Percentiles rank a stretch among this genome's conserved stretches.
Conservation (phyloP, 2,329 filamentous ascomycete species). For the Teratosphaeriaceae sp. region DNA sequence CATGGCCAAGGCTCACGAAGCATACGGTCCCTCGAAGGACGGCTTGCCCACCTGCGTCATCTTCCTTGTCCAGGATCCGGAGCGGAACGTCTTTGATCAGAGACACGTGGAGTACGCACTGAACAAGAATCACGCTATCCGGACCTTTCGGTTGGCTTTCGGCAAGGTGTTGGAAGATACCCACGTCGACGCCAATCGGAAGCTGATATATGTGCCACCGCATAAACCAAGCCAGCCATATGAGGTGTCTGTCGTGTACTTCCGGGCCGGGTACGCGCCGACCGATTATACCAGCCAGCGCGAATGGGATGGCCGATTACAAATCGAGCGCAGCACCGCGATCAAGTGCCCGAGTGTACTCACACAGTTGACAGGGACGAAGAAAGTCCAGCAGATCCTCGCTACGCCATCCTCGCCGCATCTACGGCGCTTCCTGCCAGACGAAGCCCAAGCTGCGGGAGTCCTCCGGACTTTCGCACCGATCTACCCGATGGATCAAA, state of each 20-base stretch:
- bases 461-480: conserved; percentile 82
- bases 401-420: conserved; percentile 65
- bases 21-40: conserved; percentile 63
- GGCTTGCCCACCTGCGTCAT: conserved; percentile 60
- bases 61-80: conserved; percentile 78
- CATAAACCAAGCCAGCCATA: conserved; percentile 60
- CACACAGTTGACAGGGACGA: conserved; percentile 87
- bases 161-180: conserved; percentile 65
- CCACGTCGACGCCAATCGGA: conserved; percentile 57
- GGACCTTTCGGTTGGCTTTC: conserved; percentile 75
- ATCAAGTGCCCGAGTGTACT: conserved; percentile 93
- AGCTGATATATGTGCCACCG: conserved; percentile 73
- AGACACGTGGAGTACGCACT: conserved; percentile 80
- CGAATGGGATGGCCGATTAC: conserved; percentile 77
- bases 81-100: conserved; percentile 94
- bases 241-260: conserved; percentile 87
- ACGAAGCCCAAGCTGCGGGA: conserved; percentile 42
- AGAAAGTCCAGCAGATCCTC: conserved; percentile 95
- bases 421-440: conserved; percentile 63
- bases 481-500: conserved; percentile 89
- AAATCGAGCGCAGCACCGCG: conserved; percentile 80
- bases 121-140: conserved; percentile 50
- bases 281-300: conserved; percentile 66
- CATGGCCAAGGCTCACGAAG: conserved; percentile 68
- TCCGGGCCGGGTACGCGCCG: conserved; percentile 84